Percentiles rank a stretch among this genome's conserved stretches.
These are phyloP conservation scores for Yamadazyma atmosphaerica DNA, from an alignment of 1,139 yeast species.

Conservation along the genomic window DNA sequence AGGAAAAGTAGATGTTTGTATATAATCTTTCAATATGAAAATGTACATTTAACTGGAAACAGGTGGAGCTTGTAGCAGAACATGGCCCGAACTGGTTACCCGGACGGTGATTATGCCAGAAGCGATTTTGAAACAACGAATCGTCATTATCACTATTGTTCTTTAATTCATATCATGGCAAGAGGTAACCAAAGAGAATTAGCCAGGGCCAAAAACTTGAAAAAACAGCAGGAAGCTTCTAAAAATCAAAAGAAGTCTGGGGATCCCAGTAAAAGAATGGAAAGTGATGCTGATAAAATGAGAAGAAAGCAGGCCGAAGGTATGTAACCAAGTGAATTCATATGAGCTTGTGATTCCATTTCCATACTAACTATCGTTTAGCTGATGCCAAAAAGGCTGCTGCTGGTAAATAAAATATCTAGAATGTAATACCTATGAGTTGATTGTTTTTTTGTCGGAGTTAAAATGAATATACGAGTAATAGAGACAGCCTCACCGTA, in stretches of 20 bases:
- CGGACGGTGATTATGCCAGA: not conserved
- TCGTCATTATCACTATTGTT: no score
- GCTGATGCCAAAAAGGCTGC: constrained; percentile 64
- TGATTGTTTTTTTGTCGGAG: not conserved
- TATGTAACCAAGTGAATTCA: constrained; percentile 42
- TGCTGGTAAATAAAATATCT: constrained; percentile 30
- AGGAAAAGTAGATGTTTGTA: constrained; percentile 40
- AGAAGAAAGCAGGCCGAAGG: constrained; percentile 86
- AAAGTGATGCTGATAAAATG: constrained; percentile 83
- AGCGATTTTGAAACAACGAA: not conserved
- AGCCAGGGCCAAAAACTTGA: constrained; percentile 84
- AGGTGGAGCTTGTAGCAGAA: no score
- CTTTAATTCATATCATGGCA: no score
- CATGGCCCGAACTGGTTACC: no score
- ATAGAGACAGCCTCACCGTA: not conserved
- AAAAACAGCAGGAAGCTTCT: constrained; percentile 66
- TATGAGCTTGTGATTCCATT: constrained; percentile 11
- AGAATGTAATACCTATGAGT: no score
- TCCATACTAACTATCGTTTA: constrained; percentile 14
- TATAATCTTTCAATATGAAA: not conserved
- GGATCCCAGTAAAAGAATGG: constrained; percentile 82
- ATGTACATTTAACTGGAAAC: no score
- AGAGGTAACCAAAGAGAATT: constrained; percentile 96
- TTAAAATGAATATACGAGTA: constrained; percentile 1
- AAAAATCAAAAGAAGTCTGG: constrained; percentile 73